Evolutionary conservation across 1,284 basidiomycete species (phyloP), one percentile per base, ranked within the genome.

Genomic region (Irpex sp.): DNA sequence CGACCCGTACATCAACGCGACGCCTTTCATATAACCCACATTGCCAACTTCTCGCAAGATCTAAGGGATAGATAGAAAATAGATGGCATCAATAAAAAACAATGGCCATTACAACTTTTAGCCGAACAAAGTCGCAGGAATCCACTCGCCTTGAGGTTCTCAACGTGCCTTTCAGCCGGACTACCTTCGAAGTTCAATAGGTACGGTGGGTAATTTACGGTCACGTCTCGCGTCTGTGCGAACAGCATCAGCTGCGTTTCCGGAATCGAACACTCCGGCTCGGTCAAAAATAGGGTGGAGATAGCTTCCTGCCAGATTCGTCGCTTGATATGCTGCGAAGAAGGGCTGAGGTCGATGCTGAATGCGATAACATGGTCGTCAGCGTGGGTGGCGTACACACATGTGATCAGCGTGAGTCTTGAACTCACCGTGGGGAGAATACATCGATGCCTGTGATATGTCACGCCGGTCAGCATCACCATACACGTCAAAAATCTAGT

Each of bases 251-350:
- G 72, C 71, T 91, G 86, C 7, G 79, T 76, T 47, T 78, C 70
- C 1, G 88, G 88, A 70, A 94, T 92, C 44, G 79, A 78, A 68
- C 84, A 87, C 44, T 84, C 81, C 0, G 82, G 77, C 63, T 77
- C 82, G 1, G 87, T 88, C 31, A 93, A 79, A 13, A 93, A 74
- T 5, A 94, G 75, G 0, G 86, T 85, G 0, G 89, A 85, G 34
- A 93, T 79, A 5, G 89, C 83, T 73, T 94, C 92, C 71, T 94
- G 89, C 91, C 91, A 93, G n/a, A 94, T 89, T 4, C 92, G 83
- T 9, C 91, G 82, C 65, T 81, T 85, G 47, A 85, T 80, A 70
- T 94, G 92, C 13, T 84, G 79, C 1, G 85, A 87, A 1, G 83
- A 77, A 21, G 84, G 74, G 0, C 85, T 82, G 52, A 89, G 74